Evolutionary conservation across 257 asterid species (phyloP).

Genomic region (Voacanga thouarsii): DNA sequence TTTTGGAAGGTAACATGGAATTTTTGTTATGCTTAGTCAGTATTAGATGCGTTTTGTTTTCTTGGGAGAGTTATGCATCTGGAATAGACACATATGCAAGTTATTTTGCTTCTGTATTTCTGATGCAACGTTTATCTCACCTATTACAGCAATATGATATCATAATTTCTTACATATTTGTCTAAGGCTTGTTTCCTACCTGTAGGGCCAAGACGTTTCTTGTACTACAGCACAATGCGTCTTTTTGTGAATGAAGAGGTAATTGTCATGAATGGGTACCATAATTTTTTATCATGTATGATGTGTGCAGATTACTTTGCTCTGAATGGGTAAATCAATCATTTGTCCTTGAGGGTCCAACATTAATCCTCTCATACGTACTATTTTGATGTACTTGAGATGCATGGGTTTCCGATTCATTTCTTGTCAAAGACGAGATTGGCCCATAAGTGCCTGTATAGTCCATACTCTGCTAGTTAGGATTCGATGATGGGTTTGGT

Average conservation of each 20-base stretch:
- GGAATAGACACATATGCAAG: background rate
- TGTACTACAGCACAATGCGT: slow-evolving; percentile 64
- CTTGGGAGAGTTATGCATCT: background rate
- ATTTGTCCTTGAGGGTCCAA: slow-evolving; percentile 9
- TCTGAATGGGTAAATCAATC: background rate
- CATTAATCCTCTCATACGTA: slow-evolving; percentile 6
- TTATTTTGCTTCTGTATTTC: background rate
- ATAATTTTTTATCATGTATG: background rate
- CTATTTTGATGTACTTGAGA: slow-evolving; percentile 6
- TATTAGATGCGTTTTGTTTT: background rate
- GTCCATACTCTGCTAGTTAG: background rate
- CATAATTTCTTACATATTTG: slow-evolving; percentile 14
- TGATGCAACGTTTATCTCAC: background rate
- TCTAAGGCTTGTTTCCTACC: slow-evolving; percentile 24
- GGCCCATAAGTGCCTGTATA: background rate
- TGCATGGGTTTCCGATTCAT: background rate
- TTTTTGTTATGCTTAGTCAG: background rate
- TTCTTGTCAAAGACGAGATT: background rate
- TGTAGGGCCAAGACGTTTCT: slow-evolving; percentile 72
- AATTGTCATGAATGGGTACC: slow-evolving; percentile 10
- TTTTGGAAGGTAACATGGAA: background rate
- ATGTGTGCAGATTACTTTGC: background rate
- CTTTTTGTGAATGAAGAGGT: slow-evolving; percentile 75
- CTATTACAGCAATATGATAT: background rate
- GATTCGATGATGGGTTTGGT: background rate